Conservation (phyloP, 2,329 filamentous ascomycete genomes). For the Colletotrichum euphorbiae region DNA sequence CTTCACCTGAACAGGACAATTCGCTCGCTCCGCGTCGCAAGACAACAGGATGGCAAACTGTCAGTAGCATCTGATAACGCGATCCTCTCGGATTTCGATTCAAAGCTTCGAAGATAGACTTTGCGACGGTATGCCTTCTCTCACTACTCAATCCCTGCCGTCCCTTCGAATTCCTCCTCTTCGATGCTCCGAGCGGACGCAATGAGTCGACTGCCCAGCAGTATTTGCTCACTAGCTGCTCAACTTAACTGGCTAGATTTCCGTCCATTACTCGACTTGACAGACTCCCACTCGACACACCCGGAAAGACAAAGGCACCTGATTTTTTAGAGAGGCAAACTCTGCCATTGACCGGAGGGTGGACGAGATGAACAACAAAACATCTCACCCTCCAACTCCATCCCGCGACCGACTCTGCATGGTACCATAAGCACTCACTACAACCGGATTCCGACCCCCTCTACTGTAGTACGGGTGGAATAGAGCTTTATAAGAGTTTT, state of each 20-base stretch:
- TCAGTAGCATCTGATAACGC: not conserved
- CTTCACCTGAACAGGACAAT: not conserved
- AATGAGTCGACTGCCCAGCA: not conserved
- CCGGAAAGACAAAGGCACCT: not conserved
- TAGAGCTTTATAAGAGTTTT: no score
- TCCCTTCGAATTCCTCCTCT: not conserved
- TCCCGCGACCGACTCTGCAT: not conserved
- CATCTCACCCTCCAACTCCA: no score
- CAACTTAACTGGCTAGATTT: not conserved
- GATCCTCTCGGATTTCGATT: constrained; percentile 1
- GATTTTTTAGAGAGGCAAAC: not conserved
- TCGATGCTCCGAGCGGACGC: not conserved
- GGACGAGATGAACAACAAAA: not conserved
- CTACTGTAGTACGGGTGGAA: no score
- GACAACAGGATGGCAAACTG: not conserved
- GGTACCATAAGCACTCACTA: no score
- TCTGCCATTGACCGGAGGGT: not conserved
- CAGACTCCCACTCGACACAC: not conserved
- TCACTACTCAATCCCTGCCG: constrained; percentile 3
- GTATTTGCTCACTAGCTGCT: not conserved
- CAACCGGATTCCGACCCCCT: no score
- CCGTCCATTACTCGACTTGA: not conserved
- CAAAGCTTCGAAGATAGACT: constrained; percentile 16
- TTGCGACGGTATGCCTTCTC: constrained; percentile 1
- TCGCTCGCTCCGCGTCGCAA: not conserved